Evolutionary conservation across 371 early-diverging fungal species (phyloP).

Genomic region (Rhizomucor miehei): DNA sequence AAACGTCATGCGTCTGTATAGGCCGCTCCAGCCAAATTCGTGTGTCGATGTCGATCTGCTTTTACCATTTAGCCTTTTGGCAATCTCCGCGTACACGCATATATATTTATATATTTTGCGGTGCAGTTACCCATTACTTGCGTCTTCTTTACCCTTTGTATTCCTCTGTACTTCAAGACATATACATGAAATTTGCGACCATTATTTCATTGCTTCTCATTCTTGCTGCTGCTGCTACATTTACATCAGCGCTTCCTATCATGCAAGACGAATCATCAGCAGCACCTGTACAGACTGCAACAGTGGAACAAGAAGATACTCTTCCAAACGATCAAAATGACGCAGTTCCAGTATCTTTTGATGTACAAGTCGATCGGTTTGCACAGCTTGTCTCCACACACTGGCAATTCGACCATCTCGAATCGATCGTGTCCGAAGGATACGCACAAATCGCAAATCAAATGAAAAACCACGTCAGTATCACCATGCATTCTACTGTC

Average conservation of each 20-base stretch:
- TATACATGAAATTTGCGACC: too few relatives aligned
- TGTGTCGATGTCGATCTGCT: constrained; percentile 10
- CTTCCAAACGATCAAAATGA: not conserved
- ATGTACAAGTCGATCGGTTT: constrained; percentile 29
- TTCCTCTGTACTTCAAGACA: too few relatives aligned
- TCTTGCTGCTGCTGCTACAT: not conserved
- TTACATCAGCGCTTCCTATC: not conserved
- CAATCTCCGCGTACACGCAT: constrained; percentile 2
- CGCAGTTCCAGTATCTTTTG: not conserved
- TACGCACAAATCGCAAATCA: constrained; percentile 28
- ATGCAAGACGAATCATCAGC: not conserved
- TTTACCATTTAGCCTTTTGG: too few relatives aligned
- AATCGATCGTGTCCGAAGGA: constrained; percentile 26
- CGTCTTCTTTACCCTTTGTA: too few relatives aligned
- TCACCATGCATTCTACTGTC: constrained; percentile 13
- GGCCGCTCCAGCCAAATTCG: not conserved
- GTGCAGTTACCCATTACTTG: not conserved
- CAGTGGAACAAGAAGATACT: not conserved
- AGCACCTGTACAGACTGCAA: not conserved
- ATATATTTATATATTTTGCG: not conserved
- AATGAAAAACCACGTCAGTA: constrained; percentile 31
- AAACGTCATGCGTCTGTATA: constrained; percentile 6
- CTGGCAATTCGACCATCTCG: constrained; percentile 45
- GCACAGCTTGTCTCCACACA: constrained; percentile 40
- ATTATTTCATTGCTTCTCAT: not conserved